Conservation (phyloP, 2,329 filamentous ascomycete genomes). For the Claviceps pusilla region DNA sequence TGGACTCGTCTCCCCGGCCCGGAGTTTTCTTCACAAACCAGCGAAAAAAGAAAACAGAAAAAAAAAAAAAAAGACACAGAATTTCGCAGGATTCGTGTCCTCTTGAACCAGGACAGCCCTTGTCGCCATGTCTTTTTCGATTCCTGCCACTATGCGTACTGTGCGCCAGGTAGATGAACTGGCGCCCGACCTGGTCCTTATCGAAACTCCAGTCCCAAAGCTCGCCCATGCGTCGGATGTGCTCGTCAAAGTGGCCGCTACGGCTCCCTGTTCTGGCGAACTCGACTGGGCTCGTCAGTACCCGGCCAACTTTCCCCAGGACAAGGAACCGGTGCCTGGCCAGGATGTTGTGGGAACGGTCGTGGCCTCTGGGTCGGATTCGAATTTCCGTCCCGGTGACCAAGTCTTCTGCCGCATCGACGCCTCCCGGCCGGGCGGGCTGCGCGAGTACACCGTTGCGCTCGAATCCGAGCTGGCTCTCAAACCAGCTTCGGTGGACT, state of each 20-base stretch:
- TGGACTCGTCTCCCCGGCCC: too few relatives aligned
- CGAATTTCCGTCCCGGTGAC: conserved; percentile 20
- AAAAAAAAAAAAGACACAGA: too few relatives aligned
- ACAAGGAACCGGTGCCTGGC: conserved; percentile 18
- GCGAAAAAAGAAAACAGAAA: too few relatives aligned
- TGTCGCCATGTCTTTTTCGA: background rate
- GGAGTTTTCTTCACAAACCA: background rate
- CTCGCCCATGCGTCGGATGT: background rate
- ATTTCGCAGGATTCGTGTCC: background rate
- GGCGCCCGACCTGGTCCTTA: background rate
- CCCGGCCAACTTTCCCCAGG: conserved; percentile 9
- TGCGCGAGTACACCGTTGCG: conserved; percentile 19
- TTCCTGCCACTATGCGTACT: background rate
- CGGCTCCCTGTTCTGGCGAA: conserved; percentile 19
- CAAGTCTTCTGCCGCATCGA: conserved; percentile 20
- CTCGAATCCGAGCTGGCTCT: conserved; percentile 18
- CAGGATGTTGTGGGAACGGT: conserved; percentile 26
- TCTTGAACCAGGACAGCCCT: background rate
- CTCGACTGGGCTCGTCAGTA: conserved; percentile 17
- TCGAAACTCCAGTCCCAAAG: background rate
- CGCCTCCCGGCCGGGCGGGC: conserved; percentile 14
- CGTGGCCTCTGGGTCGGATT: conserved; percentile 14
- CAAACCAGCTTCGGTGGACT: conserved; percentile 18
- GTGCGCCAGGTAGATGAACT: background rate
- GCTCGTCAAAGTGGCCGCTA: conserved; percentile 20